Evolutionary conservation across 2,329 filamentous ascomycete genomes (phyloP).

Genomic region (Pseudogymnoascus verrucosus): DNA sequence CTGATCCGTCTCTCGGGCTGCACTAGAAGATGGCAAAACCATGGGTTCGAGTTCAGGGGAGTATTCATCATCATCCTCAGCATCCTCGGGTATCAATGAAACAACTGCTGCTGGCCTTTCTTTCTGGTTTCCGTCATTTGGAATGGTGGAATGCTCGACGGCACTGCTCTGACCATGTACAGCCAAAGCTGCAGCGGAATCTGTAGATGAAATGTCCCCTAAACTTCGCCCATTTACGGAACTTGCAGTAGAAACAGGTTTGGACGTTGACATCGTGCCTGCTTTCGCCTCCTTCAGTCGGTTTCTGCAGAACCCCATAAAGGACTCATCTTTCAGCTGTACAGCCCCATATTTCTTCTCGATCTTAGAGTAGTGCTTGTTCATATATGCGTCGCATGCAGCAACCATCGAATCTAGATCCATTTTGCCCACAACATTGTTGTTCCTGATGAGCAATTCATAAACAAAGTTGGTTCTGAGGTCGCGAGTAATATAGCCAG

Average conservation of each 20-base stretch:
- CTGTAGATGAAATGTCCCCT: neutral
- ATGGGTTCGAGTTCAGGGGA: slow-evolving; percentile 1
- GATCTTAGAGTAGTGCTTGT: neutral
- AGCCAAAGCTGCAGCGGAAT: neutral
- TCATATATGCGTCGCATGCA: slow-evolving; percentile 2
- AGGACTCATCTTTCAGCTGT: neutral
- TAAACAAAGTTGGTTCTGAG: slow-evolving; percentile 3
- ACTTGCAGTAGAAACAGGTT: neutral
- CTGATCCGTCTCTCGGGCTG: neutral
- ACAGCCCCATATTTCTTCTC: slow-evolving; percentile 2
- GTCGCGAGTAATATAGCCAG: neutral
- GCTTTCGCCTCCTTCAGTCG: neutral
- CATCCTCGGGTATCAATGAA: neutral
- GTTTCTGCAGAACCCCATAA: neutral
- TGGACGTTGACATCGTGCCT: neutral
- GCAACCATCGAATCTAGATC: neutral
- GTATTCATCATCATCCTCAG: neutral
- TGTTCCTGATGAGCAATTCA: neutral
- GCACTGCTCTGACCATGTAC: neutral
- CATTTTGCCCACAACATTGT: neutral
- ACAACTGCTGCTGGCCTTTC: neutral
- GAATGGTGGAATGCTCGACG: neutral
- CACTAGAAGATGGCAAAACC: neutral
- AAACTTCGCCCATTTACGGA: neutral
- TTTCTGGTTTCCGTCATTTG: neutral